These are phyloP conservation scores for Penicillium sp. DNA, from an alignment of 2,329 filamentous ascomycete species.

Conservation along the genomic window DNA sequence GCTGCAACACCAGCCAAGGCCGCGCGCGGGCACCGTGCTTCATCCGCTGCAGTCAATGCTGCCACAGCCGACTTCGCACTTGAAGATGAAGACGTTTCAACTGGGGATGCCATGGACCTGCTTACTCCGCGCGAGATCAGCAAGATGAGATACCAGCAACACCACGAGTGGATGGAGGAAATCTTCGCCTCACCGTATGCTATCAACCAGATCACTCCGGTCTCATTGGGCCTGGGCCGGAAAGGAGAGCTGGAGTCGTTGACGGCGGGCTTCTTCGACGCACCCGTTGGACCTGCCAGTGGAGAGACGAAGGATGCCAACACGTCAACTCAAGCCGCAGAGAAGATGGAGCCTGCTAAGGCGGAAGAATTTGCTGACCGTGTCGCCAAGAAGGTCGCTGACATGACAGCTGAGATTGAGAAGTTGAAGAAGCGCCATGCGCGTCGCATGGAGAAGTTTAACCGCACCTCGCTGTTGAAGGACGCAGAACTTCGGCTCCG, in stretches of 20 bases:
- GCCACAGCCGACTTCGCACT: constrained; percentile 44
- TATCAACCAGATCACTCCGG: constrained; percentile 72
- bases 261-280: constrained; percentile 76
- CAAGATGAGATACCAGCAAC: constrained; percentile 75
- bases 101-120: constrained; percentile 82
- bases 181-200: constrained; percentile 83
- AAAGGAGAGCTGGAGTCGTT: constrained; percentile 72
- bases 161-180: constrained; percentile 99
- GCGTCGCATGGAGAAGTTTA: constrained; percentile 64
- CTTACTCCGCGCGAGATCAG: constrained; percentile 85
- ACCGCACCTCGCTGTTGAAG: constrained; percentile 60
- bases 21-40: constrained; percentile 39
- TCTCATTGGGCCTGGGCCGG: constrained; percentile 76
- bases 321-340: too few relatives aligned
- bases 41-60: constrained; percentile 30
- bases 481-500: constrained; percentile 69
- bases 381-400: constrained; percentile 60
- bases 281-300: constrained; percentile 34
- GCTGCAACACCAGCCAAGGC: constrained; percentile 24
- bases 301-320: constrained; percentile 24
- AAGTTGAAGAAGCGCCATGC: constrained; percentile 73
- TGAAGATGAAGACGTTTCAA: constrained; percentile 80
- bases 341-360: constrained; percentile 63
- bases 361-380: constrained; percentile 76
- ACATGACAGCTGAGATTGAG: constrained; percentile 72